Percentiles rank a stretch among this genome's conserved stretches.
These are phyloP conservation scores for Aegilops longissima DNA, from an alignment of 176 grass and related monocot genomes.

Conservation along the genomic window DNA sequence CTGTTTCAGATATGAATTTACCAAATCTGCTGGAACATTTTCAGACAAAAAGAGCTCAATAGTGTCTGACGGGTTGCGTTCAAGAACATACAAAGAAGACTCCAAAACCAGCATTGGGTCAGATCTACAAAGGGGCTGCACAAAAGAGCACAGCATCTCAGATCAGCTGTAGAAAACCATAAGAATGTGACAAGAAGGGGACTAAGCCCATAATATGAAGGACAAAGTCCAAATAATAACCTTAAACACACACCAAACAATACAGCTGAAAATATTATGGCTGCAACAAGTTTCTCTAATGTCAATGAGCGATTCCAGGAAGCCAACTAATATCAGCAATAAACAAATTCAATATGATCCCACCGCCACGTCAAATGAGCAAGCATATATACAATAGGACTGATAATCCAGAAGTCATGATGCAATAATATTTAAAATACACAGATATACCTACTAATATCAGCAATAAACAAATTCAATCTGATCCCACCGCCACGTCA, in stretches of 20 bases:
- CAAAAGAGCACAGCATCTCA: constrained; percentile 34
- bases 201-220: constrained; percentile 1
- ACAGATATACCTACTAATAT: neutral
- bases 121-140: constrained; percentile 94
- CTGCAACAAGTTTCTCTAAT: constrained; percentile 15
- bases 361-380: constrained; percentile 3
- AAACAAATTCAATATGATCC: constrained; percentile 9
- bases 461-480: too few species aligned
- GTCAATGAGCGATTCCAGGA: neutral
- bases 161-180: constrained; percentile 31
- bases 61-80: constrained; percentile 81
- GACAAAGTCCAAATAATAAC: constrained; percentile 15
- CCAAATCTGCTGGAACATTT: constrained; percentile 98
- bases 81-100: constrained; percentile 85
- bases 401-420: constrained; percentile 5
- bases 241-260: constrained; percentile 18
- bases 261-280: constrained; percentile 21
- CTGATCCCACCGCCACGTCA: too few species aligned
- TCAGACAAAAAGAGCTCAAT: constrained; percentile 98
- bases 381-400: constrained; percentile 25
- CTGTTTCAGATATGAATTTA: constrained; percentile 99
- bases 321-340: constrained; percentile 9
- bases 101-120: constrained; percentile 99
- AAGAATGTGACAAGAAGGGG: constrained; percentile 23
- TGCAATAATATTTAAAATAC: neutral